Conservation (phyloP, 2,329 filamentous ascomycete species). For the Diaporthe sp. region DNA sequence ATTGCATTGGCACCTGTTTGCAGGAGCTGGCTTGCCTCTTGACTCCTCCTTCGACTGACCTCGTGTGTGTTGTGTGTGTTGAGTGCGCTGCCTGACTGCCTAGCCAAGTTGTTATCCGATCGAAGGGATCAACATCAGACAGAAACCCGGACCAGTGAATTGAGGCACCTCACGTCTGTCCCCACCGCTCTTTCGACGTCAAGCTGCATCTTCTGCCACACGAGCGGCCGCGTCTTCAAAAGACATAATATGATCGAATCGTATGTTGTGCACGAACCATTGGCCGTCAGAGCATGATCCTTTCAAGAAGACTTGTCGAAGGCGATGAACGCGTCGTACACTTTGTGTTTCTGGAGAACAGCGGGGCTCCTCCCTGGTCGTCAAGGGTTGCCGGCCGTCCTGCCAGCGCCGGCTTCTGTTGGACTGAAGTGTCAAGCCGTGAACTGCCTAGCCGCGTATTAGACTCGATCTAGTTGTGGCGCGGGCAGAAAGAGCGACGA, state of each 20-base stretch:
- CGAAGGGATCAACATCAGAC: not conserved
- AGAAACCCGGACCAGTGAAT: not conserved
- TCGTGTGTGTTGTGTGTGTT: not conserved
- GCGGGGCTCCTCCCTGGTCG: conserved; percentile 11
- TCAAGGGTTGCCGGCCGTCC: conserved; percentile 12
- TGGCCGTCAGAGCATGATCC: not conserved
- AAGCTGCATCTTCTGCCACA: conserved; percentile 26
- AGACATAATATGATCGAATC: conserved; percentile 33
- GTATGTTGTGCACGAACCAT: not conserved
- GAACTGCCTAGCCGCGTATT: not conserved
- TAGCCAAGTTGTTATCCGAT: not conserved
- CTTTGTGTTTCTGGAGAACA: conserved; percentile 5
- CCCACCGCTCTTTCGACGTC: conserved; percentile 35
- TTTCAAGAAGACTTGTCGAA: not conserved
- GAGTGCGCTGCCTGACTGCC: not conserved
- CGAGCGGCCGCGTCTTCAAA: conserved; percentile 43
- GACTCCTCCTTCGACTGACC: not conserved
- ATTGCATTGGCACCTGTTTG: conserved; percentile 9
- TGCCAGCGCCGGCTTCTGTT: not conserved
- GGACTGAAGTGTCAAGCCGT: conserved; percentile 6
- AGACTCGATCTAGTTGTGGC: not conserved
- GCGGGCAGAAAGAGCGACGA: not conserved
- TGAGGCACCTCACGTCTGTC: not conserved
- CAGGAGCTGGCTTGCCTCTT: not conserved
- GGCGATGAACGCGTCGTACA: not conserved